These are phyloP conservation scores for Fusarium sororula DNA, from an alignment of 2,329 filamentous ascomycete species.

Conservation along the genomic window DNA sequence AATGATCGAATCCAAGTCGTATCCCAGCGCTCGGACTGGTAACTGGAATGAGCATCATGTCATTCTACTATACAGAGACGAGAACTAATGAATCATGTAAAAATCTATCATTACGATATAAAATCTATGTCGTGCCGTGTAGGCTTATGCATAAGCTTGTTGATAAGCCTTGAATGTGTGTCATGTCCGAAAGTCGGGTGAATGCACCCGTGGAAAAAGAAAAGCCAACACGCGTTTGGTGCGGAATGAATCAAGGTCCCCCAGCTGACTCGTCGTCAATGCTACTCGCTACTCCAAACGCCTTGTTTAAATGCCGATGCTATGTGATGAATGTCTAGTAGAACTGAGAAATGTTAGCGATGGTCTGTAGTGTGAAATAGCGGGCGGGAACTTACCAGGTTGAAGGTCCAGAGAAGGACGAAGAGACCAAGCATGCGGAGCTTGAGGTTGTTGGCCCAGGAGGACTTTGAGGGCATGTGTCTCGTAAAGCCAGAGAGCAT, in stretches of 20 bases:
- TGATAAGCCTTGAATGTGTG: conserved; percentile 12
- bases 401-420: conserved; percentile 30
- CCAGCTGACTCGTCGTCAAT: not conserved
- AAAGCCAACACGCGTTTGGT: not conserved
- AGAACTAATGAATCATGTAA: not conserved
- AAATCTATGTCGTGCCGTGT: conserved; percentile 31
- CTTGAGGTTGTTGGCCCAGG: conserved; percentile 32
- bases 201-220: conserved; percentile 3
- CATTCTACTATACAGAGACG: fast-evolving
- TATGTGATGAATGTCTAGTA: conserved; percentile 15
- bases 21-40: not conserved
- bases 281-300: conserved; percentile 28
- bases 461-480: conserved; percentile 30
- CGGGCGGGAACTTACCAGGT: conserved; percentile 12
- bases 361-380: fast-evolving
- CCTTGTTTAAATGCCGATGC: conserved; percentile 4
- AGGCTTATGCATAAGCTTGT: conserved; percentile 8
- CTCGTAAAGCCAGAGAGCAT: conserved; percentile 16
- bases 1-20: not conserved
- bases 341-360: conserved; percentile 14
- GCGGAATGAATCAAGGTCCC: not conserved
- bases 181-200: conserved; percentile 9
- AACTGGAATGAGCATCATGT: not conserved
- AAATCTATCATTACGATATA: conserved; percentile 26
- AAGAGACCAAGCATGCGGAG: conserved; percentile 26